Evolutionary conservation across 2,329 filamentous ascomycete genomes (phyloP), one percentile per base, ranked within the genome.

Genomic region (Cladosporium phlei): DNA sequence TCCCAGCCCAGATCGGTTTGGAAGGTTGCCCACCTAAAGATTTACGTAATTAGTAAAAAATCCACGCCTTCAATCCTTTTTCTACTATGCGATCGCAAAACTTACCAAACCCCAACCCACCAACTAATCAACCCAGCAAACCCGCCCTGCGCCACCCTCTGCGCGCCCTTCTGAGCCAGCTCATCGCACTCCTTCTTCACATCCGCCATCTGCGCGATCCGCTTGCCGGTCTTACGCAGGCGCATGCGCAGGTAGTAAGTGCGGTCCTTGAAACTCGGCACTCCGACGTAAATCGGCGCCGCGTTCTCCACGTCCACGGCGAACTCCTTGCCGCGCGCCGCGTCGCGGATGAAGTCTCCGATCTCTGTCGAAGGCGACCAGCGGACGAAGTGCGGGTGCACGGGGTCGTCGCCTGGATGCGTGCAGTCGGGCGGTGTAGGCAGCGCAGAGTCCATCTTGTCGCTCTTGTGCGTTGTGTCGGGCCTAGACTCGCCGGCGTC

Each of bases 261-360:
- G n/a, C 90, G 76, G 62, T 96, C 89, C 51, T 83, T 80, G 75
- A 95, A 96, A 37, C 83, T 88, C 0, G 90, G 90, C 8, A 95
- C 89, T 0, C 80, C 82, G 5, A 95, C 83, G 12, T 81, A 78
- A 55, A 95, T 83, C 56, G 88, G 80, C 0, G 75, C 70, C 0
- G 75, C 73, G 0, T 87, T 87, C 61, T 94, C 85, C 47, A 96
- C 87, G 44, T 85, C 80, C 33, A 96, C 82, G 3, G 85, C 81
- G 61, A 96, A 95, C 61, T 95, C 88, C 46, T 86, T 81, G 0
- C 86, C 87, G 3, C 87, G 76, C 0, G 89, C 87, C 0, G 90
- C 89, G 62, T 96, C 90, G 7, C 88, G 82, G 54, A 96, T 93
- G 61, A 96, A 96, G 68, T 95, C 90, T 8, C 90, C 90, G 24